Percentiles rank a stretch among this genome's conserved stretches.
Evolutionary conservation across 805 yeast genomes (phyloP).

Genomic region (Candida michaelii): DNA sequence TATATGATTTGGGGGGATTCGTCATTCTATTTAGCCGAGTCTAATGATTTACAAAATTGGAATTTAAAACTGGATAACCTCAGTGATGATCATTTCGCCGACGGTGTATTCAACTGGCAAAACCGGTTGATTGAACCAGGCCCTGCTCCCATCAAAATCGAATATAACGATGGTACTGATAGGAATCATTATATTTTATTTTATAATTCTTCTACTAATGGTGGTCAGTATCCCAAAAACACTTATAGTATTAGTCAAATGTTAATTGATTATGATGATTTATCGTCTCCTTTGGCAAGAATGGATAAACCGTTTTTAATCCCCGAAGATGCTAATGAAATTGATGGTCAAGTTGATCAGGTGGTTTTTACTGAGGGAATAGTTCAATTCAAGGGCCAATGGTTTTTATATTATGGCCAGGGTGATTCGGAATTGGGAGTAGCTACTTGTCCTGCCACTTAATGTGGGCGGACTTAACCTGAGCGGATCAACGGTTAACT

Average conservation of each 20-base stretch:
- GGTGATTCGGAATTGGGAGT: constrained; percentile 44
- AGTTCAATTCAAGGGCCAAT: constrained; percentile 40
- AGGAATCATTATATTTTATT: constrained; percentile 36
- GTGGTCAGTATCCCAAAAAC: constrained; percentile 28
- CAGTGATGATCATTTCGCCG: constrained; percentile 24
- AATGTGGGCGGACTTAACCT: too few relatives aligned
- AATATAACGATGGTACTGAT: constrained; percentile 13
- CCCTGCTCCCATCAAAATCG: constrained; percentile 40
- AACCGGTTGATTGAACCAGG: constrained; percentile 41
- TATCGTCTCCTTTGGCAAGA: constrained; percentile 39
- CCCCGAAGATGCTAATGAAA: constrained; percentile 36
- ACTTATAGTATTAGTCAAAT: constrained; percentile 40
- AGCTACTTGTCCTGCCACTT: constrained; percentile 34
- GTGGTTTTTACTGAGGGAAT: constrained; percentile 46
- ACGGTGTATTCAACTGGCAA: constrained; percentile 30
- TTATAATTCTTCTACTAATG: constrained; percentile 40
- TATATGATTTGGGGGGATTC: constrained; percentile 48
- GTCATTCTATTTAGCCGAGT: constrained; percentile 36
- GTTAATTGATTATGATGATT: constrained; percentile 40
- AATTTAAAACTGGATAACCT: constrained; percentile 19
- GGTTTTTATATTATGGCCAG: constrained; percentile 45
- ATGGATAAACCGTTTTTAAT: constrained; percentile 34
- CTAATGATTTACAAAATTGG: constrained; percentile 38
- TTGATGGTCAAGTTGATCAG: constrained; percentile 38
- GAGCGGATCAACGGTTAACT: too few relatives aligned